phyloP scores from a whole-genome alignment of 2,329 filamentous ascomycete genomes.

The Alternaria brassicae region DNA sequence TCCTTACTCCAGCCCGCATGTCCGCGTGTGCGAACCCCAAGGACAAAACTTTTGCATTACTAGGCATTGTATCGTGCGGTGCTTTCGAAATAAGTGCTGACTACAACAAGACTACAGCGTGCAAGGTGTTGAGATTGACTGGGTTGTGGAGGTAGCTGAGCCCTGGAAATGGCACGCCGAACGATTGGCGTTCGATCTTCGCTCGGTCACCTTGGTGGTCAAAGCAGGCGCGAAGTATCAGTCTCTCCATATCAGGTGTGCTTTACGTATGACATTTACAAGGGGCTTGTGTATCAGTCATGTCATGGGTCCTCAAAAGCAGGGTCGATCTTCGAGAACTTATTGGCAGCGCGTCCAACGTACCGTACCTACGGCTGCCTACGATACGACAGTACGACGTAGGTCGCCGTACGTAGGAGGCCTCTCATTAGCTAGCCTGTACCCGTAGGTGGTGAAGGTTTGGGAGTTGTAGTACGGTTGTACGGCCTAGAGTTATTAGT shows the following conservation, averaged over 20 bases:
- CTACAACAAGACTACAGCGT: neutral
- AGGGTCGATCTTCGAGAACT: neutral
- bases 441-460: too few relatives aligned
- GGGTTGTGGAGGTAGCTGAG: neutral
- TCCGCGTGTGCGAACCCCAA: neutral
- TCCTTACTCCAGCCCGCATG: neutral
- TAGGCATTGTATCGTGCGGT: neutral
- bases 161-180: neutral
- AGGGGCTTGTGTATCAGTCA: neutral
- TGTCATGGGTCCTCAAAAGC: neutral
- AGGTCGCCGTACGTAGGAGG: too few relatives aligned
- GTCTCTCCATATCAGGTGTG: too few relatives aligned
- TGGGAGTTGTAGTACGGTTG: neutral
- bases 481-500: neutral
- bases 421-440: too few relatives aligned
- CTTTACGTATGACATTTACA: neutral
- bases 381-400: neutral
- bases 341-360: neutral
- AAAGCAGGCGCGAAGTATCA: too few relatives aligned
- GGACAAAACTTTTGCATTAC: constrained; percentile 2
- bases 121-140: neutral
- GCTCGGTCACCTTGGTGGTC: constrained; percentile 2
- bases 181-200: neutral
- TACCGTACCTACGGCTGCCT: neutral
- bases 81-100: neutral